These are phyloP conservation scores for Rhynchospora breviuscula DNA, from an alignment of 176 grass and related monocot genomes.

Conservation along the genomic window DNA sequence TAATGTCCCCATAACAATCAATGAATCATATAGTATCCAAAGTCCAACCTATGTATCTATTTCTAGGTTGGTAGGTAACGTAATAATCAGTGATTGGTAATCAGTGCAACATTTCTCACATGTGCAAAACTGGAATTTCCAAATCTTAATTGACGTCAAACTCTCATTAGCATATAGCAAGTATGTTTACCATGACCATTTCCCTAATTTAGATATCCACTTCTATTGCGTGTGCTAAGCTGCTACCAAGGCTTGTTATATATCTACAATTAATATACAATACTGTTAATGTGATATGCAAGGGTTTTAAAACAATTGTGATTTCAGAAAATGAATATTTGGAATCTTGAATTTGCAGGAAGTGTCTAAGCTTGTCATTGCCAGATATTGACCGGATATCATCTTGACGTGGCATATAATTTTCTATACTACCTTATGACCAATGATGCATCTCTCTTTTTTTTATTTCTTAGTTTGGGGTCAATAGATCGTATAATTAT, in stretches of 20 bases:
- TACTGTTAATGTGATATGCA: background rate
- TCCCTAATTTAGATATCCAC: too few relatives aligned
- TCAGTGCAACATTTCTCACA: background rate
- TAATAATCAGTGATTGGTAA: background rate
- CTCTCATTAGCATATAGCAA: background rate
- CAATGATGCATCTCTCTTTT: background rate
- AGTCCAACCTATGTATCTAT: background rate
- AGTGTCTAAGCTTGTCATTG: background rate
- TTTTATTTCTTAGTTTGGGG: background rate
- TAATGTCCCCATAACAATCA: background rate
- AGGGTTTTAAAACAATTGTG: background rate
- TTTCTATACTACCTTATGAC: background rate
- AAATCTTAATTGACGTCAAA: background rate
- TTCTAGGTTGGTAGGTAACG: background rate
- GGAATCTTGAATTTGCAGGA: background rate
- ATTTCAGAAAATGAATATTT: background rate
- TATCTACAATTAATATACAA: too few relatives aligned
- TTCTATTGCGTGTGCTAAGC: too few relatives aligned
- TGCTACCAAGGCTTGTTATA: too few relatives aligned
- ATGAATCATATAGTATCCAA: background rate
- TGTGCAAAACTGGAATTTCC: background rate
- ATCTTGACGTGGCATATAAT: background rate
- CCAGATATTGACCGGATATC: background rate
- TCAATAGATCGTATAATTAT: background rate
- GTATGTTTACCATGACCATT: background rate